Evolutionary conservation across 2,329 filamentous ascomycete species (phyloP).

Genomic region (Curvularia lunata): DNA sequence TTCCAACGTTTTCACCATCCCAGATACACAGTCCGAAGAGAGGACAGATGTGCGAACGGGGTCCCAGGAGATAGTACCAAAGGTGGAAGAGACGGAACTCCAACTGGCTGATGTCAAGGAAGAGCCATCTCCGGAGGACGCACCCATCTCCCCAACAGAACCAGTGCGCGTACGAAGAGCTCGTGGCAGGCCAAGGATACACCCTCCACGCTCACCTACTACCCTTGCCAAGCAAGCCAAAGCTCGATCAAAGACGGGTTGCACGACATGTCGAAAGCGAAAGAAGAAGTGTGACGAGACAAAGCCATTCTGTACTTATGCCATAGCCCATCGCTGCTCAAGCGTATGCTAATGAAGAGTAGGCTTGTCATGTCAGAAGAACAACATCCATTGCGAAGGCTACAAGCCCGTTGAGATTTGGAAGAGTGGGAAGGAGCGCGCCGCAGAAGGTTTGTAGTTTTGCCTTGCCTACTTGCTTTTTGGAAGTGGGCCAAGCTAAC

Average conservation of each 20-base stretch:
- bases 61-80: slow-evolving; percentile 55
- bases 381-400: slow-evolving; percentile 88
- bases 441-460: slow-evolving; percentile 63
- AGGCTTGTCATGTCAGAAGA: slow-evolving; percentile 92
- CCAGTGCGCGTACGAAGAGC: slow-evolving; percentile 50
- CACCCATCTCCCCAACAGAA: slow-evolving; percentile 45
- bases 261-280: slow-evolving; percentile 64
- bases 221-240: slow-evolving; percentile 75
- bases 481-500: slow-evolving; percentile 22
- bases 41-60: slow-evolving; percentile 32
- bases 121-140: slow-evolving; percentile 40
- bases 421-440: slow-evolving; percentile 81
- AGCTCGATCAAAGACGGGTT: slow-evolving; percentile 67
- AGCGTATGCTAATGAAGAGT: slow-evolving; percentile 32
- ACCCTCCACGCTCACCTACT: slow-evolving; percentile 68
- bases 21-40: slow-evolving; percentile 37
- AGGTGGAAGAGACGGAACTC: slow-evolving; percentile 62
- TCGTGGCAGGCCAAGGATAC: slow-evolving; percentile 82
- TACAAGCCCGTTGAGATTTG: slow-evolving; percentile 87
- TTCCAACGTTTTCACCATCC: slow-evolving; percentile 28
- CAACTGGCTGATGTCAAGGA: slow-evolving; percentile 49
- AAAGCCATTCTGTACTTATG: slow-evolving; percentile 52
- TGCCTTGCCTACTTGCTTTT: neutral
- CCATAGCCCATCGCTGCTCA: neutral
- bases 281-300: slow-evolving; percentile 67